Conservation (phyloP, 805 yeast genomes). For the Candida easanensis region DNA sequence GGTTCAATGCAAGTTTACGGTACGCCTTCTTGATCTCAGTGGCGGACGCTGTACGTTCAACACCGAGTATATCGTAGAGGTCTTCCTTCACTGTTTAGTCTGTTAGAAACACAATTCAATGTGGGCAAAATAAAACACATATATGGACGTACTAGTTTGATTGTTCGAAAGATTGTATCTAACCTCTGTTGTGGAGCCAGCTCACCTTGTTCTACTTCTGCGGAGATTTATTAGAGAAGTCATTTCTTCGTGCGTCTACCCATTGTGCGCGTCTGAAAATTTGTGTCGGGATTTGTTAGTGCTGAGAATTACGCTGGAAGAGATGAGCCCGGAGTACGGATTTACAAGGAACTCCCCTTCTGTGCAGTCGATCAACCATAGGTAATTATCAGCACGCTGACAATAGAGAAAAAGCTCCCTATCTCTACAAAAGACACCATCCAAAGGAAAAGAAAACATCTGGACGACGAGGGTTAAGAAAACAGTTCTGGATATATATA, state of each 20-base stretch:
- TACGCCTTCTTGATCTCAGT: conserved; percentile 82
- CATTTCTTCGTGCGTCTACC: background rate
- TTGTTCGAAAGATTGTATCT: background rate
- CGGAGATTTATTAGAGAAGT: too few species aligned
- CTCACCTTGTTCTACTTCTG: too few species aligned
- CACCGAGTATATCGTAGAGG: conserved; percentile 66
- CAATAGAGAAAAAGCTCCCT: too few species aligned
- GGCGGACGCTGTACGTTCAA: conserved; percentile 60
- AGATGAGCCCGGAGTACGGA: too few species aligned
- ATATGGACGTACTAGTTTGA: background rate
- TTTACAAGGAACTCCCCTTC: too few species aligned
- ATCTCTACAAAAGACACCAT: too few species aligned
- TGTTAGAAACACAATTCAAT: background rate
- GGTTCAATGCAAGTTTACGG: conserved; percentile 73
- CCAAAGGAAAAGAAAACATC: too few species aligned
- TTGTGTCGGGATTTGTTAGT: conserved; percentile 5
- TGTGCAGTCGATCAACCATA: too few species aligned
- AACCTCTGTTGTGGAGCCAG: too few species aligned
- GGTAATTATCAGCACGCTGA: too few species aligned
- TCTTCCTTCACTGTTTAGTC: conserved; percentile 16
- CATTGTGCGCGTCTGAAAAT: background rate
- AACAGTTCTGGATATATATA: too few species aligned
- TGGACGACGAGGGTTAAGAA: too few species aligned
- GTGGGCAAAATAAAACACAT: background rate
- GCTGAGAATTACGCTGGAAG: conserved; percentile 11